Evolutionary conservation across 208 protist species (phyloP).

Genomic region (Trichomonas tenax): DNA sequence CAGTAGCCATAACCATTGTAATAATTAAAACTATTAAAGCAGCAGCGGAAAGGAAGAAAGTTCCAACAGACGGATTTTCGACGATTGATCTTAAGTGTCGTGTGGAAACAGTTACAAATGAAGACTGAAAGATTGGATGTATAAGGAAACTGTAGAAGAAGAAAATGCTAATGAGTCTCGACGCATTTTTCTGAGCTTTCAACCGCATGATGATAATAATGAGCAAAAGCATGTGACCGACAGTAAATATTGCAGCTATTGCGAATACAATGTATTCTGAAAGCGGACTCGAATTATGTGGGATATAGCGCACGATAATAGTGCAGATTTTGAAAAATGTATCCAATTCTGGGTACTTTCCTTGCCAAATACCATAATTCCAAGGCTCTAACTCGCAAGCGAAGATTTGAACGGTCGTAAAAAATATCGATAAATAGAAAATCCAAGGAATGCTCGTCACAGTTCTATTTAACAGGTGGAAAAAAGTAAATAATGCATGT

Average conservation of each 20-base stretch:
- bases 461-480: neutral
- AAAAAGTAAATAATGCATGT: neutral
- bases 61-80: neutral
- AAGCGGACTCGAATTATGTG: neutral
- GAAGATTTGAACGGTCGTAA: neutral
- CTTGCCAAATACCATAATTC: neutral
- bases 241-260: neutral
- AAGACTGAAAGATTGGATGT: neutral
- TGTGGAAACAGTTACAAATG: neutral
- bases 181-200: neutral
- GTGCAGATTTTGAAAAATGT: neutral
- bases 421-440: neutral
- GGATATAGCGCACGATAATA: neutral
- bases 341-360: neutral
- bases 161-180: neutral
- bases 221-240: neutral
- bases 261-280: neutral
- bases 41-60: neutral
- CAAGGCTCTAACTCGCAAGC: neutral
- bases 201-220: neutral
- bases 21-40: neutral
- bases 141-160: neutral
- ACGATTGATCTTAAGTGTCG: neutral
- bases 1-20: neutral
- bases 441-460: neutral